Evolutionary conservation across 1,284 basidiomycete genomes (phyloP).

Genomic region (Malassezia brasiliensis): DNA sequence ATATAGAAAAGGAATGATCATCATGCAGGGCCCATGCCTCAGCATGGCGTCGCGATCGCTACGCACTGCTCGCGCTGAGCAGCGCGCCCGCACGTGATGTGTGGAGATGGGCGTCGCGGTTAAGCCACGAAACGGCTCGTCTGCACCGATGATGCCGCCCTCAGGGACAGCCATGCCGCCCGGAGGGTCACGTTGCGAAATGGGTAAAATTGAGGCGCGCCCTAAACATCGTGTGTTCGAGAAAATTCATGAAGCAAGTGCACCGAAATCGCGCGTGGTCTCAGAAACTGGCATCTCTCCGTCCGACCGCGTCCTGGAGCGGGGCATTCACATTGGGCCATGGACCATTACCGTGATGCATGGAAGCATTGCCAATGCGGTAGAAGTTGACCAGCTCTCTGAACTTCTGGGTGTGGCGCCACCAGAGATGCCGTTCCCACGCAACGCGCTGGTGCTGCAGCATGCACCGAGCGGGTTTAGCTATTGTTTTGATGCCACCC

Average conservation of each 20-base stretch:
- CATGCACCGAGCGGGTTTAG: constrained; percentile 57
- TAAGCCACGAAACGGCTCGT: background rate
- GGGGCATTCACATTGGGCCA: constrained; percentile 33
- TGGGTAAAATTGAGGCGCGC: background rate
- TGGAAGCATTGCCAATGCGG: constrained; percentile 40
- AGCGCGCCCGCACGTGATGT: background rate
- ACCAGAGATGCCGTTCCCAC: constrained; percentile 95
- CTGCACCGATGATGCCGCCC: too few relatives aligned
- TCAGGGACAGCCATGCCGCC: background rate
- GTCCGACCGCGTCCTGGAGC: constrained; percentile 6
- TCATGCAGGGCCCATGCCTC: background rate
- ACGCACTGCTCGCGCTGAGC: too few relatives aligned
- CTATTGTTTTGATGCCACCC: constrained; percentile 61
- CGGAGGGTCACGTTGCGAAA: background rate
- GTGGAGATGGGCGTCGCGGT: constrained; percentile 1
- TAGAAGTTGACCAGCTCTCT: constrained; percentile 54
- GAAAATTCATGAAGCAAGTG: background rate
- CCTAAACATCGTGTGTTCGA: constrained; percentile 4
- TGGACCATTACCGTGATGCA: constrained; percentile 34
- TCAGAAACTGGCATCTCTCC: background rate
- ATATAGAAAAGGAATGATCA: background rate
- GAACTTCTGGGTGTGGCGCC: constrained; percentile 69
- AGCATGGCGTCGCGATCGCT: too few relatives aligned
- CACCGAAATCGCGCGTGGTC: too few relatives aligned
- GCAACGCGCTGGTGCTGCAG: constrained; percentile 62